Conservation (phyloP, 2,329 filamentous ascomycete genomes). For the Nemania abortiva region DNA sequence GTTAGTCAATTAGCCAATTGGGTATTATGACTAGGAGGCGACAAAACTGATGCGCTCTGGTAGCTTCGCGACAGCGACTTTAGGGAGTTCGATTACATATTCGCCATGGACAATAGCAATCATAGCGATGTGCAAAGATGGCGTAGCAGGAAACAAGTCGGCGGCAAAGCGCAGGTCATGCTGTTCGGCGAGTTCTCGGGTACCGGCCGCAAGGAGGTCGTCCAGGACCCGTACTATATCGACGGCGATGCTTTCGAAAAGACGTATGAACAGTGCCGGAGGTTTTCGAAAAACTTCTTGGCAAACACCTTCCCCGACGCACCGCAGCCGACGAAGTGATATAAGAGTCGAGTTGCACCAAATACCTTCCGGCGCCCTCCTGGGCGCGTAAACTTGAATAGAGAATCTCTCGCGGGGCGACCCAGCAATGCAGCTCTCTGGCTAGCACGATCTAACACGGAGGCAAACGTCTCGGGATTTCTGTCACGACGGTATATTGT, state of each 20-base stretch:
- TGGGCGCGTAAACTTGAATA: neutral
- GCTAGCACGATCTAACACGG: neutral
- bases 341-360: neutral
- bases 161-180: slow-evolving; percentile 75
- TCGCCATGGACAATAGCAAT: slow-evolving; percentile 93
- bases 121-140: slow-evolving; percentile 79
- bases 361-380: neutral
- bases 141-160: slow-evolving; percentile 65
- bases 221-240: slow-evolving; percentile 95
- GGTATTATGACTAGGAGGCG: neutral
- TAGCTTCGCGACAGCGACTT: slow-evolving; percentile 77
- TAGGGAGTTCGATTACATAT: slow-evolving; percentile 87
- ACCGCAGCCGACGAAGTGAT: slow-evolving; percentile 34
- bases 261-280: slow-evolving; percentile 85
- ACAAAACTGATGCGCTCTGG: slow-evolving; percentile 5
- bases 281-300: slow-evolving; percentile 83
- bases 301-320: slow-evolving; percentile 64
- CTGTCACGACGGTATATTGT: neutral
- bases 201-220: slow-evolving; percentile 73
- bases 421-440: neutral
- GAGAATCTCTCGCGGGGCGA: neutral
- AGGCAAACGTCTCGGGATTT: neutral
- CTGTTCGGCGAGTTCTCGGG: slow-evolving; percentile 88
- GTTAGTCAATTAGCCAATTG: slow-evolving; percentile 57
- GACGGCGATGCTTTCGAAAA: slow-evolving; percentile 81